Conservation (phyloP, 2,329 filamentous ascomycete species). For the Colletotrichum cordylinicola region DNA sequence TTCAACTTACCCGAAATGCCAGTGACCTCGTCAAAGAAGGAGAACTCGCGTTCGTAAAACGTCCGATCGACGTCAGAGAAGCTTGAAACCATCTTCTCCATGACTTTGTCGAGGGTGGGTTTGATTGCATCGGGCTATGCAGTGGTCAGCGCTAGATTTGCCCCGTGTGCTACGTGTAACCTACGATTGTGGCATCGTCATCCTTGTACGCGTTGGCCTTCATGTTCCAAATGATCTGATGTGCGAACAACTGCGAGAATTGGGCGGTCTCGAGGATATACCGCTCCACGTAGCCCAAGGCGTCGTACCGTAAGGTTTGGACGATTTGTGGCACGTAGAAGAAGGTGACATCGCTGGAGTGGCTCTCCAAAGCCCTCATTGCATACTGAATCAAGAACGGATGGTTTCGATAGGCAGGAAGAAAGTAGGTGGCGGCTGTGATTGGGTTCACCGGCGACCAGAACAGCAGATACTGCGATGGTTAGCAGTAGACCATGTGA, state of each 20-base stretch:
- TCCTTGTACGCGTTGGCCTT: conserved; percentile 99
- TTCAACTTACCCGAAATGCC: conserved; percentile 94
- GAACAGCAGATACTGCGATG: conserved; percentile 78
- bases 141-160: conserved; percentile 24
- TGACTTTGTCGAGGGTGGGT: conserved; percentile 90
- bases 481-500: conserved; percentile 29
- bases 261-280: conserved; percentile 98
- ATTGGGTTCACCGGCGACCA: conserved; percentile 94
- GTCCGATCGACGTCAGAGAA: conserved; percentile 80
- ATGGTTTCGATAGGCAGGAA: conserved; percentile 89
- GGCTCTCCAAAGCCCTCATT: conserved; percentile 91
- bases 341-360: conserved; percentile 96
- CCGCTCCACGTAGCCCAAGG: conserved; percentile 90
- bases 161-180: conserved; percentile 33
- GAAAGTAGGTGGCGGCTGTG: conserved; percentile 90
- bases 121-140: conserved; percentile 85
- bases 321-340: conserved; percentile 99
- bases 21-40: conserved; percentile 98
- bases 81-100: conserved; percentile 79
- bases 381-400: conserved; percentile 96
- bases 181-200: conserved; percentile 84
- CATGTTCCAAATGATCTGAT: conserved; percentile 99
- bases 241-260: conserved; percentile 97
- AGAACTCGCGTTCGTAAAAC: conserved; percentile 94
- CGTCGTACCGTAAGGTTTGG: conserved; percentile 91